Base-by-base conservation (phyloP, 2,329 filamentous ascomycete species). In the Aureobasidium subglaciale region DNA sequence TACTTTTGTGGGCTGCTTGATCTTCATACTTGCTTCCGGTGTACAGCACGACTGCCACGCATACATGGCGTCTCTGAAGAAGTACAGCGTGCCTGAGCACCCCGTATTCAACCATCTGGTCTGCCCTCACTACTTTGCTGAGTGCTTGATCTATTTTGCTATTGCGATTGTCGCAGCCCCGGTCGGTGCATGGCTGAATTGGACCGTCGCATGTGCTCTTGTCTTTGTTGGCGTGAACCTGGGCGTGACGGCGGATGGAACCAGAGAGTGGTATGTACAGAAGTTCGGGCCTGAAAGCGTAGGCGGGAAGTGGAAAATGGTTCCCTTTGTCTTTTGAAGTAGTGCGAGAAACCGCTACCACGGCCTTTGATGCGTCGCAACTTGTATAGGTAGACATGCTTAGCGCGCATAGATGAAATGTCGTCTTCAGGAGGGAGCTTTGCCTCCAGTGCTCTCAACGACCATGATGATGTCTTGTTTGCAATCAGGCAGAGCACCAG, bases 121-220 rank as follows among this genome's bases (percentile, higher is more conserved):
- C 35, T 95, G 88, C 63, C 90, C 93, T 16, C 93, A 99, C 71
- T 99, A 97, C 70, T 87, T 87, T 3, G 89, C 86, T 65, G 93
- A 97, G 73, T 91, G 88, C 66, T 68, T 87, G 37, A 82, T 96
- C 57, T 97, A 99, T 68, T 67, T 90, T 18, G 80, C 86, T n/a
- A 72, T 99, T 61, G 81, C 89, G 2, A 71, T 93, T 42, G 69
- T 87, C 35, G 84, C 85, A 27, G 90, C 91, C 1, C 90, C 91
- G 0, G 64, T 72, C 7, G 86, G 84, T 10, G 71, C 75, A 29
- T 60, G 80, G 55, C 68, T 89, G 57, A 96, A 96, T 70, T 80
- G 75, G 67, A 92, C 91, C 0, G 69, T 96, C 40, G 65, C 87
- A 32, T 82, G 82, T 56, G 88, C 82, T 5, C 65, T 88, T 37